A percentile compares a stretch with the other conserved stretches of the same genome.
phyloP scores from a whole-genome alignment of 768 basidiomycete genomes.

The Termitomyces sp. region DNA sequence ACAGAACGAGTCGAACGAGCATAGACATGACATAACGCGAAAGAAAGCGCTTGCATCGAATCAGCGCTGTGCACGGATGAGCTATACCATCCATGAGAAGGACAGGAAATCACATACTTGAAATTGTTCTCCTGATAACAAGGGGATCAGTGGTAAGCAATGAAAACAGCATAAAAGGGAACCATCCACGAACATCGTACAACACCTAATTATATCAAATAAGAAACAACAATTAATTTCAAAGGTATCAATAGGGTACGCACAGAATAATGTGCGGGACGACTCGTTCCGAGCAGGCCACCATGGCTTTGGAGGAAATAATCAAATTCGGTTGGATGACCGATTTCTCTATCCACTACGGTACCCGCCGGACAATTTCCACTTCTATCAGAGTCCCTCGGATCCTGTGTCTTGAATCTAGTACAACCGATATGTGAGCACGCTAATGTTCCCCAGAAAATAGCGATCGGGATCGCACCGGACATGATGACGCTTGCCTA shows the following conservation, averaged over 20 bases:
- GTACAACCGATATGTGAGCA: background rate
- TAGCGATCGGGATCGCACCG: background rate
- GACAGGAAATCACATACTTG: conserved; percentile 36
- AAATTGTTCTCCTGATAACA: conserved; percentile 51
- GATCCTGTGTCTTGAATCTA: conserved; percentile 31
- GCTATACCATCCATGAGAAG: background rate
- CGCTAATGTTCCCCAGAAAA: no score
- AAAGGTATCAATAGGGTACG: conserved; percentile 18
- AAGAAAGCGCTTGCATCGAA: conserved; percentile 66
- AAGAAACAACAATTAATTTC: background rate
- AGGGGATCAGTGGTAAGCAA: background rate
- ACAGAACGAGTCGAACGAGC: conserved; percentile 81
- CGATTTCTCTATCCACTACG: conserved; percentile 68
- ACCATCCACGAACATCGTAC: conserved; percentile 33
- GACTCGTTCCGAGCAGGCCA: conserved; percentile 73
- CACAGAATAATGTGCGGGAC: conserved; percentile 45
- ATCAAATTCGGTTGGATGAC: conserved; percentile 71
- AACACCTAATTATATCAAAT: conserved; percentile 28
- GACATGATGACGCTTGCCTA: conserved; percentile 72
- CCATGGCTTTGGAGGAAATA: conserved; percentile 79
- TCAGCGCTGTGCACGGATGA: conserved; percentile 43
- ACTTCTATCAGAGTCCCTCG: conserved; percentile 53
- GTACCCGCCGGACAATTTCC: conserved; percentile 79
- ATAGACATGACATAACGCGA: conserved; percentile 76
- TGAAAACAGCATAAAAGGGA: background rate